Conservation (phyloP, 495 filamentous ascomycete species). For the Chlorociboria aeruginascens region DNA sequence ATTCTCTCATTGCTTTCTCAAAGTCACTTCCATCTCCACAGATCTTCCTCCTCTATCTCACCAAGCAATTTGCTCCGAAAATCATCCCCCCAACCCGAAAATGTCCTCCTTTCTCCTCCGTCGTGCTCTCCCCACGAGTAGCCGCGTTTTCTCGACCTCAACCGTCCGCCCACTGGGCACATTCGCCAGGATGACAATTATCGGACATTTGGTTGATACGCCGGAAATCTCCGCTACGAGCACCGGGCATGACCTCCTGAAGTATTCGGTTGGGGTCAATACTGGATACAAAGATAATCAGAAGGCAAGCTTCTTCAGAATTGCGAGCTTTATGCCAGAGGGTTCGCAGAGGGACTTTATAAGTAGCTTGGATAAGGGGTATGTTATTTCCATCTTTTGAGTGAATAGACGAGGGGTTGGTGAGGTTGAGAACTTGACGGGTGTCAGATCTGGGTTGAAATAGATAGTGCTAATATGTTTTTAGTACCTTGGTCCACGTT, state of each 20-base stretch:
- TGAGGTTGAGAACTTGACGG: background rate
- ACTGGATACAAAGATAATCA: conserved; percentile 46
- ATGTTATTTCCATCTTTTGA: conserved; percentile 26
- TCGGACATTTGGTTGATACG: conserved; percentile 58
- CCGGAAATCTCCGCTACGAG: conserved; percentile 58
- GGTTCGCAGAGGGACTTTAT: conserved; percentile 54
- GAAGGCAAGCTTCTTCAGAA: conserved; percentile 64
- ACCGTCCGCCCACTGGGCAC: background rate
- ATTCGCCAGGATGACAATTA: conserved; percentile 44
- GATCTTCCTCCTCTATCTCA: background rate
- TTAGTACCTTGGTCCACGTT: conserved; percentile 35
- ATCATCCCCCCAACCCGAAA: background rate
- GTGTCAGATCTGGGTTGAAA: background rate
- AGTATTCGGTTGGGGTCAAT: conserved; percentile 52
- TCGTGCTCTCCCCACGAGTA: conserved; percentile 1
- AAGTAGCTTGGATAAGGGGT: conserved; percentile 66
- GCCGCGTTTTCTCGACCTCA: conserved; percentile 16
- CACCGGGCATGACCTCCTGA: conserved; percentile 54
- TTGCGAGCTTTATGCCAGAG: conserved; percentile 49
- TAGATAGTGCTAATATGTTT: background rate
- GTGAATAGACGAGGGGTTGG: background rate
- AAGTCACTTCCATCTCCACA: background rate
- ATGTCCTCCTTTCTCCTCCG: conserved; percentile 17
- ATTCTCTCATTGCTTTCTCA: background rate
- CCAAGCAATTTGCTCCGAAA: background rate